Evolutionary conservation across 2,329 filamentous ascomycete genomes (phyloP), one percentile per base, ranked within the genome.

Genomic region (Aspergillus latus): DNA sequence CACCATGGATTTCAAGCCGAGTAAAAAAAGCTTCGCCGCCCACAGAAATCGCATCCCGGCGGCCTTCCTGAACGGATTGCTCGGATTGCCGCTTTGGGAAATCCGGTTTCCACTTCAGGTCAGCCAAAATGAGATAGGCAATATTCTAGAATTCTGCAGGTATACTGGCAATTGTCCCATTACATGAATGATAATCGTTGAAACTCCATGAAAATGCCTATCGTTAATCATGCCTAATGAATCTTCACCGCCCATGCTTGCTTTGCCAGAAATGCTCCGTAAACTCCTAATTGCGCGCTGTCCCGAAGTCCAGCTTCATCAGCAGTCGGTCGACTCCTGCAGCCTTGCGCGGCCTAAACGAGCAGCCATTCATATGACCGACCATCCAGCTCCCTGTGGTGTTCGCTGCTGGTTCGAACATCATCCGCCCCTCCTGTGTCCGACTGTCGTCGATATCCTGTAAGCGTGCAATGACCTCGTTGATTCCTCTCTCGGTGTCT

Each of bases 301-400:
- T 65, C 56, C 72, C 68, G 58, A 82, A 85, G 62, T 96, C 92
- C 65, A 97, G 77, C 78, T 96, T 96, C 90, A 96, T 96, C 69
- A 97, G 73, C 68, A 97, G 74, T 57, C 89, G 81, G 75, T 96
- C 91, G 45, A 97, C 85, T 1, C 91, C 89, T 0, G 90, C 90
- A 3, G 90, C 84, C 58, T 88, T 85, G 59, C 84, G 82, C 1
- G 90, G 88, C 30, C 87, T 80, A 70, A 90, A 96, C 59, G 73
- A 68, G 36, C 58, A 37, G 34, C 50, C 57, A 28, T 68, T 68
- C 9, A 66, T 68, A 13, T 67, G 63, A 36, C 69, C 68, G n/a
- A 61, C 62, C 11, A 59, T 43, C 47, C 66, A 70, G 52, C 64
- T 66, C 26, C 64, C 64, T 39, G 65, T 34, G 69, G 74, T 30